A percentile compares a stretch with the other conserved stretches of the same genome.
Conservation (phyloP, 2,329 filamentous ascomycete genomes). For the Chaetomium sp. region DNA sequence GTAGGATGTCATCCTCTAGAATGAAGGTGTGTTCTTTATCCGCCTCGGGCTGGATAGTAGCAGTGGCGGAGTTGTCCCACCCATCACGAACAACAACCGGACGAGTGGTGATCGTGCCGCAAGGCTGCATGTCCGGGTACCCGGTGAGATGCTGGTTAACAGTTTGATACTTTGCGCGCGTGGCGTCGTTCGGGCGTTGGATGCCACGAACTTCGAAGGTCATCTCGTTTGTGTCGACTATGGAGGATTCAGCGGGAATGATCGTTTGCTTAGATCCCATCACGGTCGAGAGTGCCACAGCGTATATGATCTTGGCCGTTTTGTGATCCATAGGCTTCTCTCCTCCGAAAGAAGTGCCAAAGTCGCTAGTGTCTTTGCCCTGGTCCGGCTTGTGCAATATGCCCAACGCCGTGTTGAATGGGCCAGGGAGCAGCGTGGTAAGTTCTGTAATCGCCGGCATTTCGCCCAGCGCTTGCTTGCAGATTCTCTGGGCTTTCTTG, state of each 20-base stretch:
- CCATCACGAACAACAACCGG: slow-evolving; percentile 42
- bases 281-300: slow-evolving; percentile 38
- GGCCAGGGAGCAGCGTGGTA: slow-evolving; percentile 56
- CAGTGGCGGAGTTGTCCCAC: slow-evolving; percentile 35
- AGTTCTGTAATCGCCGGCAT: slow-evolving; percentile 53
- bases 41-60: slow-evolving; percentile 2
- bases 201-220: slow-evolving; percentile 56
- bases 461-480: slow-evolving; percentile 60
- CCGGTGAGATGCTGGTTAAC: slow-evolving; percentile 28
- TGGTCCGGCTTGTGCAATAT: slow-evolving; percentile 51
- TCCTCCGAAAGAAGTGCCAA: slow-evolving; percentile 23
- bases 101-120: slow-evolving; percentile 41
- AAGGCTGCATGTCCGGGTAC: slow-evolving; percentile 29
- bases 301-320: slow-evolving; percentile 37
- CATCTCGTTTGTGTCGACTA: slow-evolving; percentile 40
- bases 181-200: slow-evolving; percentile 36
- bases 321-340: slow-evolving; percentile 32
- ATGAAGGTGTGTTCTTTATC: slow-evolving; percentile 48
- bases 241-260: slow-evolving; percentile 29
- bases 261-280: slow-evolving; percentile 21
- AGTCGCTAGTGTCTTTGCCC: slow-evolving; percentile 22
- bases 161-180: slow-evolving; percentile 39
- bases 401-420: slow-evolving; percentile 72
- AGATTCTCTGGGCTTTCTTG: slow-evolving; percentile 57
- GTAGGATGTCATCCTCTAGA: slow-evolving; percentile 35